Conservation (phyloP, 495 filamentous ascomycete genomes). For the Penicillium cosmopolitanum region DNA sequence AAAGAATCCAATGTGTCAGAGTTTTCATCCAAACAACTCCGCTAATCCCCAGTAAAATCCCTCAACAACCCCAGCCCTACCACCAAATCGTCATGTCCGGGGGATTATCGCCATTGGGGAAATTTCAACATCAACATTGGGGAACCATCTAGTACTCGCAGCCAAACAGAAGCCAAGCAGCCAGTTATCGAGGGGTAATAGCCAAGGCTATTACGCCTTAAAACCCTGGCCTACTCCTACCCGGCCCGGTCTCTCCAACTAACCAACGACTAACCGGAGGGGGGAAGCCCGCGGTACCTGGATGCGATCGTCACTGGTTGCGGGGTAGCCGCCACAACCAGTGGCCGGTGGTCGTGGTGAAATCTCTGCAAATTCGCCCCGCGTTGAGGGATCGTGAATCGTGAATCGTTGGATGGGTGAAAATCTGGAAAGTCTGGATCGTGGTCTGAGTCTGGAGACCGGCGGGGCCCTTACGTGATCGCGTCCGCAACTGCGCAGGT, state of each 20-base stretch:
- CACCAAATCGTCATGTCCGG: constrained; percentile 23
- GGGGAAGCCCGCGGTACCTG: constrained; percentile 27
- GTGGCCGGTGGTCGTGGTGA: constrained; percentile 1
- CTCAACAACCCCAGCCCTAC: constrained; percentile 22
- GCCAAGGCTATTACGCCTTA: constrained; percentile 16
- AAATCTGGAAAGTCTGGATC: constrained; percentile 1
- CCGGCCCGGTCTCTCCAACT: constrained; percentile 31
- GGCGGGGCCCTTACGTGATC: constrained; percentile 36
- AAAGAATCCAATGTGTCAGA: constrained; percentile 5
- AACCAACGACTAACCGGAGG: constrained; percentile 6
- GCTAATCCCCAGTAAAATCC: constrained; percentile 10
- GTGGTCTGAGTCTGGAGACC: background rate
- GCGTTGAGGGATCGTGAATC: constrained; percentile 1
- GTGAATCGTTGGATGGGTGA: constrained; percentile 1
- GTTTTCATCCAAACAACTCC: background rate
- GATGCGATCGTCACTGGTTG: constrained; percentile 25
- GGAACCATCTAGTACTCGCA: background rate
- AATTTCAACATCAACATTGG: background rate
- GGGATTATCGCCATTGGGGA: constrained; percentile 29
- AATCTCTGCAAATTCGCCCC: constrained; percentile 2
- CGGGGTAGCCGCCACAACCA: constrained; percentile 23
- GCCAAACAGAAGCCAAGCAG: background rate
- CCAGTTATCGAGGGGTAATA: constrained; percentile 10
- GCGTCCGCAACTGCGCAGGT: constrained; percentile 23
- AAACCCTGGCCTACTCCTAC: background rate